Base-by-base conservation (phyloP, 495 filamentous ascomycete species). In the Penicillium canariense region DNA sequence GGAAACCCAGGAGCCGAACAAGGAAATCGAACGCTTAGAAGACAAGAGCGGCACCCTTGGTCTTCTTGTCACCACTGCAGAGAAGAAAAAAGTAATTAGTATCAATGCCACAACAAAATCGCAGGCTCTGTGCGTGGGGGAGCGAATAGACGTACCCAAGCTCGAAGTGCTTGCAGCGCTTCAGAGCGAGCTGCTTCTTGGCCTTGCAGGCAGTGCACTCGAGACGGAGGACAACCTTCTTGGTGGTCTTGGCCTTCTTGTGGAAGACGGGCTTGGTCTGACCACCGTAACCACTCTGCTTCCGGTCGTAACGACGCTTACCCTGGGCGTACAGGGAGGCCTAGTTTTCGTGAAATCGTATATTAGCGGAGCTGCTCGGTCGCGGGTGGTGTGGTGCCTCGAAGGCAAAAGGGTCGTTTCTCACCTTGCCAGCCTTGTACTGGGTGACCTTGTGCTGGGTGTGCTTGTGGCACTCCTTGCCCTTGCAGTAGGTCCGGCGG, bases 191-290 rank as follows among this genome's bases (percentile, higher is more conserved):
- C 81, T 97, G 95, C 74, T 91, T 90, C 89, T 97, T 99, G 67
- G 90, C 86, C 87, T 98, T 97, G 89, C 94, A 98, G 39, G 70
- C 61, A 64, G 89, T 92, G 81, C 95, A 98, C 78, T 99, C 94
- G 70, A 99, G 80, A 77, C 95, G 84, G 67, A 99, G 81, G 73
- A 99, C 95, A 65, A 99, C 86, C 88, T 99, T 99, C 87, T 97
- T 99, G 68, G 95, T 99, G 61, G 95, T 97, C 87, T 99, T 99
- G 59, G 95, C 95, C 84, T 97, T 97, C 87, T 97, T 97, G 88
- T 97, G 93, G 87, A 99, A 96, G 68, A 96, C 90, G 63, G 91
- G 91, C 81, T 98, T 98, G 60, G 94, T 98, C 82, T 98, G 94
- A 87, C 94, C 94, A 87, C 95, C 94, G 80, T 96, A 98, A 85